Evolutionary conservation across 345 rosid genomes (phyloP).

Genomic region (Eucalyptus guilfoylei): DNA sequence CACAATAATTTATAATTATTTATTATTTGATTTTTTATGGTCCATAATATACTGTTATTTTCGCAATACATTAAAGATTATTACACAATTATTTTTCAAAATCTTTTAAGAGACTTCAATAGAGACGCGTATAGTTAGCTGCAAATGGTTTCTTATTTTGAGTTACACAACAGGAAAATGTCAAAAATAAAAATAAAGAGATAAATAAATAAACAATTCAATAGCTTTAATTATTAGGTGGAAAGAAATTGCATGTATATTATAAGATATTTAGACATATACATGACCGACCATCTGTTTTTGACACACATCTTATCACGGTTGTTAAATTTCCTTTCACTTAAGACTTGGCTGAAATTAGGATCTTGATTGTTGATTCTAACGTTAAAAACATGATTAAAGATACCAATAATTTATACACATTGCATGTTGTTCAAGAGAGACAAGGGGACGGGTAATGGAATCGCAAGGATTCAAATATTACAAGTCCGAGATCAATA

Average conservation of each 20-base stretch:
- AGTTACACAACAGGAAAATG: too few relatives aligned
- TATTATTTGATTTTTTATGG: too few relatives aligned
- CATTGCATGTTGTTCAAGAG: not conserved
- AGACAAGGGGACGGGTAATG: not conserved
- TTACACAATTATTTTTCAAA: too few relatives aligned
- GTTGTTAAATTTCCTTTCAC: not conserved
- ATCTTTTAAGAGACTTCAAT: not conserved
- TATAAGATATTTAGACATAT: not conserved
- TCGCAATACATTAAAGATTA: accelerated
- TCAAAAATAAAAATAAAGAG: not conserved
- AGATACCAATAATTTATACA: not conserved
- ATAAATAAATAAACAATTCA: too few relatives aligned
- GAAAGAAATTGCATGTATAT: not conserved
- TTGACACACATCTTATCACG: not conserved
- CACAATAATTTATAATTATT: too few relatives aligned
- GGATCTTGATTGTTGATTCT: too few relatives aligned
- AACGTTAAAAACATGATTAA: too few relatives aligned
- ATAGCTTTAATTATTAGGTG: not conserved
- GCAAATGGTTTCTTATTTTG: not conserved
- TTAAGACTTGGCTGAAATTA: too few relatives aligned
- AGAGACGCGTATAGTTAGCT: not conserved
- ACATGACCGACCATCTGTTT: not conserved
- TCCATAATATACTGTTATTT: too few relatives aligned
- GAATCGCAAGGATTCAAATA: not conserved
- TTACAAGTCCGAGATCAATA: not conserved